Base-by-base conservation (phyloP, 495 filamentous ascomycete genomes). In the Xanthoparmelia taractica region DNA sequence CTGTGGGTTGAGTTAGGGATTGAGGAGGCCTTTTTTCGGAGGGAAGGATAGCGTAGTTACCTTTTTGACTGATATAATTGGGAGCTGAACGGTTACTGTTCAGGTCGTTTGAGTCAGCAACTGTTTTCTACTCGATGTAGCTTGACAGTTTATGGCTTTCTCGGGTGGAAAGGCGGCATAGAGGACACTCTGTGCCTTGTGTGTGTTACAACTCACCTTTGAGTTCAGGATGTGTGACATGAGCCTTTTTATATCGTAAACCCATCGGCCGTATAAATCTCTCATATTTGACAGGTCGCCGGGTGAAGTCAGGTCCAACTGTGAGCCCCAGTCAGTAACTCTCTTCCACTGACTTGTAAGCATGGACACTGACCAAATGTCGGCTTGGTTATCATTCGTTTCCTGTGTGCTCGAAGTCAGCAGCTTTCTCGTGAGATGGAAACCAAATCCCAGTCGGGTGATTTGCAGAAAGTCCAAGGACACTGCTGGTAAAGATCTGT, bases 11-110 rank as follows among this genome's bases (percentile, higher is more conserved):
- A 1, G 40, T 47, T 8, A 60, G 41, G 20, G 15, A 50, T 17
- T 27, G 25, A 5, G 29, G 11, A 23, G 5, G 37, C 0, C 0
- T 41, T 0, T 43, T n/a, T n/a, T n/a, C n/a, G 3, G 7, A 43
- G 31, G 27, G 12, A 29, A 0, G 11, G 0, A 20, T 17, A 23
- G 27, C 13, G 20, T 29, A n/a, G 7, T 20, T 59, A 63, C 61
- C 87, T 99, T 97, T 82, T 97, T 97, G 67, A 99, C 94, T 50
- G 82, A 82, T 59, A 98, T 82, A 62, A 98, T 96, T 20, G 93
- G 94, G 25, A 98, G 77, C 69, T 98, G 92, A 12, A 97, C 90
- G 4, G 91, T 96, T 20, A 96, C 91, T 54, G 11, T 54, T 31
- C 13, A 11, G 1, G 50, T 54, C 4, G 13, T 23, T 17, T 5